Base-by-base conservation (phyloP, 2,329 filamentous ascomycete species). In the Xylariaceae sp. region DNA sequence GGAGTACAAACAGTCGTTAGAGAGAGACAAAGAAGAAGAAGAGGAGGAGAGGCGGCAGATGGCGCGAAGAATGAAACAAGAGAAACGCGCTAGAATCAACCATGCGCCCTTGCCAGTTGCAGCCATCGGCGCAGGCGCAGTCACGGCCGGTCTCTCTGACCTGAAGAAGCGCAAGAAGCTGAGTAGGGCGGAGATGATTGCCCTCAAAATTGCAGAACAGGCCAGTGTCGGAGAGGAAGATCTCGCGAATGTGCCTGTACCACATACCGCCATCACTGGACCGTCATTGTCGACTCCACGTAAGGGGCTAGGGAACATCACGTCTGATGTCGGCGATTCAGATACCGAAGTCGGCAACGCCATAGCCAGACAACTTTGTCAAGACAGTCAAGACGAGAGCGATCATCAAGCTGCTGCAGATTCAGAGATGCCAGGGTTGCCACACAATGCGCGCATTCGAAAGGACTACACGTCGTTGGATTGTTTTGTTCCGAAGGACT, bases 1-100 rank as follows among this genome's bases (percentile, higher is more conserved):
- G 74, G 83, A 86, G 62, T 78, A 76, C 56, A 68, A 73, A 1
- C 71, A 75, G 11, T 75, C 77, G 53, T 72, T 78, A 18, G 73
- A 76, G 58, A 69, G 76, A 17, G 77, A 80, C n/a, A 15, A 45
- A 11, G 41, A 45, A 45, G 11, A 15, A 13, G 41, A 13, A n/a
- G 41, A 45, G 41, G 73, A 77, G 45, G 72, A 73, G 35, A 61
- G 59, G 15, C 66, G 65, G 23, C 56, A 69, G 39, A 68, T 72
- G 44, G 64, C 59, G 5, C 67, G 60, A 8, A 65, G 57, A 51
- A 57, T 56, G 51, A 65, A 58, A 58, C 54, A 53, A 53, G 59
- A 66, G 37, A 54, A 66, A 57, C 58, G 60, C 13, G 67, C 67
- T 50, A 59, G 67, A 50, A 55, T 61, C 8, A 50, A 18, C 23